Conservation (phyloP, 768 basidiomycete species). For the Austroboletus eburneus region DNA sequence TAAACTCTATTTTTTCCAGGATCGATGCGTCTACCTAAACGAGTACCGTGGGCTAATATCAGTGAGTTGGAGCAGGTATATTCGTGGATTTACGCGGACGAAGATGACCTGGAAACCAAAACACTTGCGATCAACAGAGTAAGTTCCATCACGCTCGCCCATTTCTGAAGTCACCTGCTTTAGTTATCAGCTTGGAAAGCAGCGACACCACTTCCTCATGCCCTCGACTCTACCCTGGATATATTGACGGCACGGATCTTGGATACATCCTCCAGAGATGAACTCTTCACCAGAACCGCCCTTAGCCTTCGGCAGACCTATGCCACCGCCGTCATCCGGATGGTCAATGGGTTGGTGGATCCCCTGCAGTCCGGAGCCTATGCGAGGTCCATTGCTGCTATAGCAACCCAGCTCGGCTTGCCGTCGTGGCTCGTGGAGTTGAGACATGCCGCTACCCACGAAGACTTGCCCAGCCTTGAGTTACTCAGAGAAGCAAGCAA, state of each 20-base stretch:
- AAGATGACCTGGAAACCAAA: slow-evolving; percentile 55
- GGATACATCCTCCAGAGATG: slow-evolving; percentile 36
- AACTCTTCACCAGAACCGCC: slow-evolving; percentile 25
- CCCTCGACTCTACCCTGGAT: slow-evolving; percentile 68
- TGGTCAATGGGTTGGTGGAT: slow-evolving; percentile 95
- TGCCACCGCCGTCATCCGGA: slow-evolving; percentile 75
- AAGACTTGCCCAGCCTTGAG: slow-evolving; percentile 83
- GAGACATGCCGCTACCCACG: slow-evolving; percentile 93
- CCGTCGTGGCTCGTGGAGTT: slow-evolving; percentile 90
- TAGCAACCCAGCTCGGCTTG: slow-evolving; percentile 81
- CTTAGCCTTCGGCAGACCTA: slow-evolving; percentile 72
- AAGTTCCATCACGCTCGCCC: slow-evolving; percentile 22
- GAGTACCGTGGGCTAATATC: slow-evolving; percentile 73
- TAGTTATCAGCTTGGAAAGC: slow-evolving; percentile 80
- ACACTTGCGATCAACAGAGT: slow-evolving; percentile 61
- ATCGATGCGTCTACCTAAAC: slow-evolving; percentile 68
- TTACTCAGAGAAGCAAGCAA: slow-evolving; percentile 71
- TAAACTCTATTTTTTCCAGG: not conserved
- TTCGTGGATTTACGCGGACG: slow-evolving; percentile 68
- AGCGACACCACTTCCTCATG: slow-evolving; percentile 73
- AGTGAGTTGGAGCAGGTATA: slow-evolving; percentile 73
- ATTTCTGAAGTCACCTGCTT: slow-evolving; percentile 9
- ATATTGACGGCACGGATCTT: slow-evolving; percentile 57
- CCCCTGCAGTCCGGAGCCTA: slow-evolving; percentile 86
- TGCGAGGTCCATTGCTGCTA: slow-evolving; percentile 85